These are phyloP conservation scores for Mycena haematopus DNA, from an alignment of 768 basidiomycete genomes.

Conservation along the genomic window DNA sequence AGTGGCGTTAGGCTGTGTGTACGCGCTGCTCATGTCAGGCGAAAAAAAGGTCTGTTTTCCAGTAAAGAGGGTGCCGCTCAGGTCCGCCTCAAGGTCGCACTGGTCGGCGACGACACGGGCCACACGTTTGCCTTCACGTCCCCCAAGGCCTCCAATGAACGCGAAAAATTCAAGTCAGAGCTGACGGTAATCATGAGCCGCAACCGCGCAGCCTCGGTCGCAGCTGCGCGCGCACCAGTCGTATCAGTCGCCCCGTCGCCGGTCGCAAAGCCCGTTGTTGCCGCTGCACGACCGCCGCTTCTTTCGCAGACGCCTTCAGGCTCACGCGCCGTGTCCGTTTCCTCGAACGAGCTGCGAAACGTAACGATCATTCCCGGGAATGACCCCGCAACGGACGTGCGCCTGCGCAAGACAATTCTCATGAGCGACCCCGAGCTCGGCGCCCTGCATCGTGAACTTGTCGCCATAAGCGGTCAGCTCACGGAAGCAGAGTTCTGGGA, in stretches of 20 bases:
- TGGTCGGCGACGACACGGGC: slow-evolving; percentile 71
- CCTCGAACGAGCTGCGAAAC: slow-evolving; percentile 40
- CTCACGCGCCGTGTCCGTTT: slow-evolving; percentile 69
- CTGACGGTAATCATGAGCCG: slow-evolving; percentile 78
- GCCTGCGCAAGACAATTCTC: slow-evolving; percentile 80
- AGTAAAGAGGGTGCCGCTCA: slow-evolving; percentile 85
- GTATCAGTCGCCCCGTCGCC: slow-evolving; percentile 34
- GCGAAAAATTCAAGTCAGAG: slow-evolving; percentile 84
- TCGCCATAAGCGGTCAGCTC: slow-evolving; percentile 76
- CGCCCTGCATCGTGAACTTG: slow-evolving; percentile 85
- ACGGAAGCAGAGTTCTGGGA: slow-evolving; percentile 98
- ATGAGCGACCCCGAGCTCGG: slow-evolving; percentile 80
- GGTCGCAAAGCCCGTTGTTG: slow-evolving; percentile 35
- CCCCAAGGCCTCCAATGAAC: slow-evolving; percentile 70
- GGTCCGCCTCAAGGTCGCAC: slow-evolving; percentile 77
- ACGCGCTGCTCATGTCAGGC: slow-evolving; percentile 24
- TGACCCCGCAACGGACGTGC: slow-evolving; percentile 72
- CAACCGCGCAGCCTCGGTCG: slow-evolving; percentile 60
- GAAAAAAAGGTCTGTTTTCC: slow-evolving; percentile 73
- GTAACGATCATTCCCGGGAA: slow-evolving; percentile 53
- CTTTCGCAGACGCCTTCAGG: slow-evolving; percentile 48
- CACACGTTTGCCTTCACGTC: slow-evolving; percentile 86
- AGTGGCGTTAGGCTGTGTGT: slow-evolving; percentile 38
- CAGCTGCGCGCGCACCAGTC: slow-evolving; percentile 38
- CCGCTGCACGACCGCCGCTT: slow-evolving; percentile 39